Conservation (phyloP, 2,329 filamentous ascomycete species). For the Sporothrix curviconia region DNA sequence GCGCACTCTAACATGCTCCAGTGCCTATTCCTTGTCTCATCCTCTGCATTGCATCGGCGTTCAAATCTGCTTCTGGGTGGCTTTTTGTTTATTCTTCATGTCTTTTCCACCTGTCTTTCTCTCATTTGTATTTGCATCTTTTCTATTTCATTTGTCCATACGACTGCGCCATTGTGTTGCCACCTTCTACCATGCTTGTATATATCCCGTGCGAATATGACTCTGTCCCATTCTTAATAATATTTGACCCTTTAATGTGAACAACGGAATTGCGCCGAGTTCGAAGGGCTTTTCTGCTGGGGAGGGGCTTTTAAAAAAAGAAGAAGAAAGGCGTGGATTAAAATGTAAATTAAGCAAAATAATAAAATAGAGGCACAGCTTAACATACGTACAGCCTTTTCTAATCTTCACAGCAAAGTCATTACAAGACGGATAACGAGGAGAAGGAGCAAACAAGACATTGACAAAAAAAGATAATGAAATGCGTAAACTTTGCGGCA, state of each 20-base stretch:
- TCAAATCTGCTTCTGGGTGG: not conserved
- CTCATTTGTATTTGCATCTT: not conserved
- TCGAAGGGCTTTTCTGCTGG: too few relatives aligned
- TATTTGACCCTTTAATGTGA: not conserved
- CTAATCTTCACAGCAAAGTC: slow-evolving; percentile 8
- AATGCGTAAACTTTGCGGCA: too few relatives aligned
- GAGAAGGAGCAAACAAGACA: too few relatives aligned
- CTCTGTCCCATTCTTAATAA: not conserved
- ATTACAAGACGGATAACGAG: too few relatives aligned
- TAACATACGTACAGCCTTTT: slow-evolving; percentile 10
- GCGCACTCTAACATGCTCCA: too few relatives aligned
- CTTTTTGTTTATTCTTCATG: not conserved
- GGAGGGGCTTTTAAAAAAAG: too few relatives aligned
- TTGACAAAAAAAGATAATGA: too few relatives aligned
- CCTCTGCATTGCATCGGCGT: slow-evolving; percentile 19
- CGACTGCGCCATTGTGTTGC: not conserved
- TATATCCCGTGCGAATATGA: slow-evolving; percentile 4
- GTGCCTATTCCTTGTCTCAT: not conserved
- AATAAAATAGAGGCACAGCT: not conserved
- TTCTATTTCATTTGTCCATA: slow-evolving; percentile 5
- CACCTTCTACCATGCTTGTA: not conserved
- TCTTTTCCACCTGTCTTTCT: not conserved
- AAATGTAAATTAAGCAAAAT: too few relatives aligned
- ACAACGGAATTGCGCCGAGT: too few relatives aligned
- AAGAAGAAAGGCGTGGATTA: not conserved